Conservation (phyloP, 352 stramenopile species). For the Bremia lactucae region DNA sequence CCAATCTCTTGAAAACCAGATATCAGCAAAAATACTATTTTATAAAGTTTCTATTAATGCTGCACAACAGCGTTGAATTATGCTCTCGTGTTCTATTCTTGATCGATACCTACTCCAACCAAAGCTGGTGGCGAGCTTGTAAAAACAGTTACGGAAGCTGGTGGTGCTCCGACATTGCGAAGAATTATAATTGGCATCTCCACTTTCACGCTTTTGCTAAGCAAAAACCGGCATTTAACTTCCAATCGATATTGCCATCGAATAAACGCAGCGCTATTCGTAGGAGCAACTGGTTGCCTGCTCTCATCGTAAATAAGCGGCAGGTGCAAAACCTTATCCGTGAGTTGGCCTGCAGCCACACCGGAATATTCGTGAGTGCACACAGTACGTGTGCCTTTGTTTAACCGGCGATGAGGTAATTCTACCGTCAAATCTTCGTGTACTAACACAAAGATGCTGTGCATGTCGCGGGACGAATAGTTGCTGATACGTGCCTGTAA, state of each 20-base stretch:
- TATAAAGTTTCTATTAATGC: no score
- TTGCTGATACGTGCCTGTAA: constrained; percentile 22
- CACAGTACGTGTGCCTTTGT: constrained; percentile 15
- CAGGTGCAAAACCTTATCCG: constrained; percentile 18
- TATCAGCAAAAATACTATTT: no score
- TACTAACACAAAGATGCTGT: constrained; percentile 17
- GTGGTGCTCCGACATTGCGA: constrained; percentile 12
- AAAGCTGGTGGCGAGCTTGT: constrained; percentile 1
- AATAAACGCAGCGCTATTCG: constrained; percentile 18
- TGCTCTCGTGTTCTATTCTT: no score
- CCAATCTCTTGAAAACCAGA: no score
- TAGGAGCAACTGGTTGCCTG: constrained; percentile 12
- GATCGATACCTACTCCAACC: no score
- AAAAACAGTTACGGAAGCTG: not conserved
- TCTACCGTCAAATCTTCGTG: constrained; percentile 24
- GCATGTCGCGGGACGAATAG: constrained; percentile 24
- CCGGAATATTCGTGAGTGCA: constrained; percentile 16
- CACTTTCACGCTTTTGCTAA: constrained; percentile 28
- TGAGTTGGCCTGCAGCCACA: constrained; percentile 16
- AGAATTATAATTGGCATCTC: constrained; percentile 24
- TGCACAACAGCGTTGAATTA: no score
- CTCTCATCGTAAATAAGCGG: constrained; percentile 15
- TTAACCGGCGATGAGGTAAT: constrained; percentile 13
- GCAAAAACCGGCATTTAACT: constrained; percentile 23
- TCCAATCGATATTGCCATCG: constrained; percentile 23